These are phyloP conservation scores for Halophytophthora polymorphica DNA, from an alignment of 352 stramenopile species.

Conservation along the genomic window DNA sequence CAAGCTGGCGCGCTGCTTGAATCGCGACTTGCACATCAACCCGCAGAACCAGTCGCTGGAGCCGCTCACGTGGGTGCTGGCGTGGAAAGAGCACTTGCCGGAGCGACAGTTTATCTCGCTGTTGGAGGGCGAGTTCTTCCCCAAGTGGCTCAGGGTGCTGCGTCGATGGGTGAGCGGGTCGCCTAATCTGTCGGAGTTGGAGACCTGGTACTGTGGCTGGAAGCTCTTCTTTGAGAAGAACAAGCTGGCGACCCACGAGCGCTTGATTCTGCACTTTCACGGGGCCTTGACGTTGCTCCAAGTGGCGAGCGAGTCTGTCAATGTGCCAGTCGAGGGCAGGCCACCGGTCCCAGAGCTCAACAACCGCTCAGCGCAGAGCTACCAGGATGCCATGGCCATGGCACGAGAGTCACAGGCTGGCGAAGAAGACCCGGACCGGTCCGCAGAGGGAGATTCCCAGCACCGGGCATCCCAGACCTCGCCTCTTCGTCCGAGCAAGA, in stretches of 20 bases:
- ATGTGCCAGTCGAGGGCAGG: constrained; percentile 8
- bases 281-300: constrained; percentile 69
- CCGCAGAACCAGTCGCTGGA: constrained; percentile 71
- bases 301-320: constrained; percentile 27
- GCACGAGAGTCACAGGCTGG: constrained; percentile 24
- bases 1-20: constrained; percentile 72
- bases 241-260: constrained; percentile 44
- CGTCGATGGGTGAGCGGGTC: constrained; percentile 64
- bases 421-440: constrained; percentile 12
- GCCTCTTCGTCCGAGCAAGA: constrained; percentile 15
- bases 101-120: constrained; percentile 75
- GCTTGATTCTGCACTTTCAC: constrained; percentile 79
- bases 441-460: neutral
- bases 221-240: constrained; percentile 76
- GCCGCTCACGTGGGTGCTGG: constrained; percentile 64
- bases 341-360: constrained; percentile 51
- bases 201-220: constrained; percentile 86
- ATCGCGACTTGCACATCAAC: constrained; percentile 81
- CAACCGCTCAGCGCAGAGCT: constrained; percentile 44
- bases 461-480: constrained; percentile 7
- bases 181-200: constrained; percentile 57
- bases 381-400: constrained; percentile 74
- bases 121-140: constrained; percentile 91
- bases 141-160: constrained; percentile 86
- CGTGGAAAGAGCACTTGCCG: constrained; percentile 67